These are phyloP conservation scores for Jacaranda copaia DNA, from an alignment of 257 asterid species.

Conservation along the genomic window DNA sequence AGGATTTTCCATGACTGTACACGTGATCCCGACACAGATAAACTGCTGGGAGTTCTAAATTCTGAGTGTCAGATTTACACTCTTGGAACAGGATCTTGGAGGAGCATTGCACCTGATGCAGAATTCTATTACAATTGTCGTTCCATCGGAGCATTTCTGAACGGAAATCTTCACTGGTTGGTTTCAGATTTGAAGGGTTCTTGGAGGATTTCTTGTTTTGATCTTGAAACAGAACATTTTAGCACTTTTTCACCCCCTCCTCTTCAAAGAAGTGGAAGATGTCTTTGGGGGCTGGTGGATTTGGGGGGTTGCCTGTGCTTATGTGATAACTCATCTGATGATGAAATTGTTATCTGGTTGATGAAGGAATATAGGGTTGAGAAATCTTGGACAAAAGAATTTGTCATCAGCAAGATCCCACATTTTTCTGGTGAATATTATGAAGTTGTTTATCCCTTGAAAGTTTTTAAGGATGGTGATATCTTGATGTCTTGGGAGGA, in stretches of 20 bases:
- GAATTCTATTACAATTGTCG: neutral
- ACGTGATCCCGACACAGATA: neutral
- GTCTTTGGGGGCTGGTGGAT: constrained; percentile 10
- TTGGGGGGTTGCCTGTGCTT: constrained; percentile 38
- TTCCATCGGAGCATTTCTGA: constrained; percentile 31
- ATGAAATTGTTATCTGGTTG: constrained; percentile 50
- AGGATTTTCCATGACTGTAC: constrained; percentile 27
- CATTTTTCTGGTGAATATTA: constrained; percentile 4
- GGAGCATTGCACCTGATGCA: constrained; percentile 14
- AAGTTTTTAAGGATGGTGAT: constrained; percentile 51
- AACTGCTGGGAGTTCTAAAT: constrained; percentile 1
- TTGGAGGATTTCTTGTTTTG: constrained; percentile 38
- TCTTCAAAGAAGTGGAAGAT: neutral
- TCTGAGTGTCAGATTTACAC: constrained; percentile 49
- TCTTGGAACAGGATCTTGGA: constrained; percentile 54
- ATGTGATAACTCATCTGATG: constrained; percentile 40
- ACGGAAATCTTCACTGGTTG: constrained; percentile 60
- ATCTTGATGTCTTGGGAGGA: constrained; percentile 49
- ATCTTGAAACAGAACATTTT: constrained; percentile 47
- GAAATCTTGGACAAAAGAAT: constrained; percentile 46
- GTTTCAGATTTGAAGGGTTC: constrained; percentile 27
- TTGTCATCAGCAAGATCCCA: constrained; percentile 31
- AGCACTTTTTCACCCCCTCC: constrained; percentile 32
- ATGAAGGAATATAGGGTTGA: constrained; percentile 56
- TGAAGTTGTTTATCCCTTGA: constrained; percentile 36